Evolutionary conservation across 2,329 filamentous ascomycete species (phyloP).

Genomic region (Botryotinia convoluta): DNA sequence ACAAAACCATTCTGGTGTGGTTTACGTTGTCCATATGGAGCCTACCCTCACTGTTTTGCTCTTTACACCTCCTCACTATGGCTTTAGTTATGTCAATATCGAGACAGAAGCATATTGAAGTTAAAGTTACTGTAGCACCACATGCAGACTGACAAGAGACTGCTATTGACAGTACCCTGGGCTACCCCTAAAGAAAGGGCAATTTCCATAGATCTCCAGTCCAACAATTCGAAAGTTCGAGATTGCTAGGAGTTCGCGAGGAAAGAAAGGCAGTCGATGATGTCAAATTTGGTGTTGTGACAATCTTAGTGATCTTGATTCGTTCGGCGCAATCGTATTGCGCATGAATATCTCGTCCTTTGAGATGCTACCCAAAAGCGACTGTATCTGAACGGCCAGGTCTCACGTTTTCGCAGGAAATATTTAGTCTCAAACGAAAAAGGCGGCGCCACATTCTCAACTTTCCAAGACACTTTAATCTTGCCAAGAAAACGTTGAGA

Average conservation of each 20-base stretch:
- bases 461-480: neutral
- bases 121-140: neutral
- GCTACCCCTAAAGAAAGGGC: neutral
- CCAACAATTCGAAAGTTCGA: neutral
- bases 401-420: neutral
- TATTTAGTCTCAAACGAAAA: neutral
- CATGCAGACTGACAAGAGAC: neutral
- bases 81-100: neutral
- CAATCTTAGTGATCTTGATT: neutral
- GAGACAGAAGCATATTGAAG: neutral
- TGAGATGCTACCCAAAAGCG: neutral
- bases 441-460: slow-evolving; percentile 14
- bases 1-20: neutral
- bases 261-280: neutral
- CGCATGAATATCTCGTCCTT: slow-evolving; percentile 2
- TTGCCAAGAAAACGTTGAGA: neutral
- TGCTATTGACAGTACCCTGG: neutral
- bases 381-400: neutral
- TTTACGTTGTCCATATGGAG: neutral
- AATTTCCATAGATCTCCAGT: neutral
- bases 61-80: neutral
- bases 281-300: neutral
- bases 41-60: neutral
- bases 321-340: neutral
- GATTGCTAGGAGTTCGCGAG: neutral